Evolutionary conservation across 2,329 filamentous ascomycete species (phyloP).

Genomic region (Ascomycota sp.): DNA sequence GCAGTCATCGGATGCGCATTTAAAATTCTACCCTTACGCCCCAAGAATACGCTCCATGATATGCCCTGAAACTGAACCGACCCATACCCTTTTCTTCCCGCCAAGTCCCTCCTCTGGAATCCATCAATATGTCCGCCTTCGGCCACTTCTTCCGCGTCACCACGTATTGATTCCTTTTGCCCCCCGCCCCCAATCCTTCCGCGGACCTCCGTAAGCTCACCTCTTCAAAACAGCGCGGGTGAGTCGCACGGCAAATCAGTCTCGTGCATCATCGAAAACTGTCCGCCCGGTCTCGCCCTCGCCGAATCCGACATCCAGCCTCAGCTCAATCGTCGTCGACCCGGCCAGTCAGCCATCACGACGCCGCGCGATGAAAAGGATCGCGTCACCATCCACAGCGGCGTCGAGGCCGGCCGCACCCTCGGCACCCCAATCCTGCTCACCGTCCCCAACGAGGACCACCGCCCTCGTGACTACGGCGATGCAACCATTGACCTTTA

Average conservation of each 20-base stretch:
- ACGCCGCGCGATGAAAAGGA: slow-evolving; percentile 91
- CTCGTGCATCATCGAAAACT: slow-evolving; percentile 86
- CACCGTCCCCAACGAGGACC: slow-evolving; percentile 78
- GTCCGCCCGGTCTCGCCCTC: slow-evolving; percentile 70
- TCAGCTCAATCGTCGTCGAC: slow-evolving; percentile 76
- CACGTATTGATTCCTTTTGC: slow-evolving; percentile 39
- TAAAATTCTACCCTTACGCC: too few species aligned
- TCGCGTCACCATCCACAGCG: slow-evolving; percentile 76
- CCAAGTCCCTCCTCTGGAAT: neutral
- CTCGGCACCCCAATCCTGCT: slow-evolving; percentile 81
- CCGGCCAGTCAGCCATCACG: slow-evolving; percentile 75
- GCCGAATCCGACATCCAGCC: slow-evolving; percentile 80
- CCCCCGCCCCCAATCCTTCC: slow-evolving; percentile 23
- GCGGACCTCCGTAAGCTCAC: neutral
- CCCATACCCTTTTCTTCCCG: neutral
- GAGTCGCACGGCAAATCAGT: slow-evolving; percentile 78
- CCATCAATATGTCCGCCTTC: slow-evolving; percentile 57
- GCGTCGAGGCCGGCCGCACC: slow-evolving; percentile 75
- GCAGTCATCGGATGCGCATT: too few species aligned
- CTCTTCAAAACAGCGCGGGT: slow-evolving; percentile 24
- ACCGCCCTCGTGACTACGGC: slow-evolving; percentile 81
- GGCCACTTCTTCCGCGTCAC: slow-evolving; percentile 65
- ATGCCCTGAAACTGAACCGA: too few species aligned
- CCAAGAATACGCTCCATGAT: too few species aligned
- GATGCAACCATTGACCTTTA: slow-evolving; percentile 76